A percentile compares a stretch with the other conserved stretches of the same genome.
These are phyloP conservation scores for Fusarium ramigenum DNA, from an alignment of 2,329 filamentous ascomycete genomes.

Conservation along the genomic window DNA sequence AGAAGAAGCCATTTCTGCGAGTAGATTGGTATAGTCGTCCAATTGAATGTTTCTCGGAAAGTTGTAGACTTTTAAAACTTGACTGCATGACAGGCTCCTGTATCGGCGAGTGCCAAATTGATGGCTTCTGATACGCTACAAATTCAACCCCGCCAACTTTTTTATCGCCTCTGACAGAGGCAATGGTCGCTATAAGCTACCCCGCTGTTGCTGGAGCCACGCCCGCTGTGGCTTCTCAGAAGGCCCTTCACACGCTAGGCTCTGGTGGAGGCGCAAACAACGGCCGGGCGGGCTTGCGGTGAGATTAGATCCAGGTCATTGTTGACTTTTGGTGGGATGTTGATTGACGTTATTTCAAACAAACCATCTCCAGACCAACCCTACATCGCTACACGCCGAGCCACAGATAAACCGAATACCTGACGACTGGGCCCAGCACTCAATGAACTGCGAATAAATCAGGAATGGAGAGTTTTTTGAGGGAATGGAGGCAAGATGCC, in stretches of 20 bases:
- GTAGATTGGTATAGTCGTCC: constrained; percentile 21
- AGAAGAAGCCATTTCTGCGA: constrained; percentile 40
- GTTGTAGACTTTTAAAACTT: constrained; percentile 20
- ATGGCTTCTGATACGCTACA: constrained; percentile 39
- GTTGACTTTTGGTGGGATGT: constrained; percentile 41
- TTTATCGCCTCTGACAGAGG: constrained; percentile 20
- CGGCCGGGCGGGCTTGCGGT: constrained; percentile 10
- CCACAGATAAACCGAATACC: neutral
- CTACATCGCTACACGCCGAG: neutral
- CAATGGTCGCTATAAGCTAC: constrained; percentile 39
- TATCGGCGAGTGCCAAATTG: constrained; percentile 45
- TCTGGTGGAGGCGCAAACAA: constrained; percentile 9
- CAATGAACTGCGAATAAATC: constrained; percentile 4
- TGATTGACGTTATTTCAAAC: constrained; percentile 30
- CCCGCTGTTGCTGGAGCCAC: constrained; percentile 43
- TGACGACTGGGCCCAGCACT: neutral
- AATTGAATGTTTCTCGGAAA: neutral
- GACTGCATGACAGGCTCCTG: constrained; percentile 36
- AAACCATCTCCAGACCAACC: constrained; percentile 10
- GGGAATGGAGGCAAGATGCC: constrained; percentile 94
- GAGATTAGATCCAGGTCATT: constrained; percentile 4
- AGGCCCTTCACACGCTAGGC: constrained; percentile 33
- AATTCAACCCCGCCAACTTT: constrained; percentile 29
- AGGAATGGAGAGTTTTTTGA: constrained; percentile 89
- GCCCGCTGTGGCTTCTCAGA: constrained; percentile 32